Base-by-base conservation (phyloP, 768 basidiomycete species). In the Cyclocybe cylindracea region DNA sequence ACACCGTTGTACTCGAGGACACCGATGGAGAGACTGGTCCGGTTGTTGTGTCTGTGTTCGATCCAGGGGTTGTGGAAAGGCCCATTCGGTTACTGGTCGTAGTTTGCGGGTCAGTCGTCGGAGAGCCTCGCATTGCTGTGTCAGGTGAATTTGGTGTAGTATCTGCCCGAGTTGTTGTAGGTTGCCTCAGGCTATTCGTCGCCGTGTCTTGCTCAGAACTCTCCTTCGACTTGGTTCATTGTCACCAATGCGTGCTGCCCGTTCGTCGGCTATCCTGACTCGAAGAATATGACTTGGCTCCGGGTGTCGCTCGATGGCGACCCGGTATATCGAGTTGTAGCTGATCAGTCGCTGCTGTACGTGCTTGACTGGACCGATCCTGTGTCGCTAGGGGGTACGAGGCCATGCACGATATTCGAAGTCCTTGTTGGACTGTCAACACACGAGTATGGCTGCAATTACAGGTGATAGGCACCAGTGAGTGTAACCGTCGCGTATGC, bases 401-500 rank as follows among this genome's bases (percentile, higher is more conserved):
- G 18, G 3, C 55, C 55, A 19, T 42, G 48, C 13, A 56, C 55
- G 1, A 50, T 43, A 13, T 51, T 51, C 8, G 46, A 48, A 14
- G 44, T 56, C 10, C 55, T 50, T 56, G 19, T 24, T n/a, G n/a
- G n/a, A n/a, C n/a, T n/a, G n/a, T n/a, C n/a, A n/a, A n/a, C n/a
- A n/a, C n/a, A n/a, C n/a, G n/a, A 37, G 10, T 29, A 24, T 14
- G 10, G 24, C 10, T 14, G 10, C 14, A 7, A 38, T 18, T 38
- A n/a, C n/a, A 34, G 42, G 7, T 51, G 29, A 29, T 5, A 31
- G 31, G 39, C 41, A 56, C 55, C 55, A 29, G 49, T 47, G 35
- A 56, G 52, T 10, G 55, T 43, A 7, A 56, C 34, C 14, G 45
- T 44, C 33, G 55, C 55, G 34, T 43, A 43, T 29, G 55, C 50